These are phyloP conservation scores for Chloris gayana DNA, from an alignment of 176 grass and related monocot genomes.

Conservation along the genomic window DNA sequence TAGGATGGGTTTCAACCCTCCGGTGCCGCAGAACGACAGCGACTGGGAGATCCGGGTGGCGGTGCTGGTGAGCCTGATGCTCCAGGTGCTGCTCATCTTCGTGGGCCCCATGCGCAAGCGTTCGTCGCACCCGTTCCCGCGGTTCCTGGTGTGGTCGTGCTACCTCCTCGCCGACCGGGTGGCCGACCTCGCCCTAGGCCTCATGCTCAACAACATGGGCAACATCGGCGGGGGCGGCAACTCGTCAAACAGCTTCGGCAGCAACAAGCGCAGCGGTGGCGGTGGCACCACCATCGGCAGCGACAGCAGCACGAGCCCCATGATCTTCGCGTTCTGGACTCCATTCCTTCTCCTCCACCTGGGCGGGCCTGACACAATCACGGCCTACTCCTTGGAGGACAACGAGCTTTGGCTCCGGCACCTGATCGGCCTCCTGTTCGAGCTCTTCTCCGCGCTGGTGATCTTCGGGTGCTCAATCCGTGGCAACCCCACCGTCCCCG, in stretches of 20 bases:
- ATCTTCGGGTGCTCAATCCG: conserved; percentile 43
- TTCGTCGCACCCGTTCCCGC: neutral
- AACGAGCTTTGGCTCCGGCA: conserved; percentile 61
- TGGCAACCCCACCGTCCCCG: conserved; percentile 32
- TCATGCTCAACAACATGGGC: conserved; percentile 63
- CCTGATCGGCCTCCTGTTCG: conserved; percentile 56
- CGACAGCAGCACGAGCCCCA: conserved; percentile 19
- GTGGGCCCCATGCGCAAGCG: conserved; percentile 38
- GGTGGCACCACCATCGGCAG: too few relatives aligned
- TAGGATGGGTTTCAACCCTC: conserved; percentile 41
- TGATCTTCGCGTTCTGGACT: conserved; percentile 61
- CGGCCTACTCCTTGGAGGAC: conserved; percentile 59
- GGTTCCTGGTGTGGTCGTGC: conserved; percentile 40
- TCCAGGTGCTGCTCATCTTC: conserved; percentile 50
- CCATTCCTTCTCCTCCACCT: conserved; percentile 82
- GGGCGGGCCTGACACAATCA: conserved; percentile 73
- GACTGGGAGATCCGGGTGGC: conserved; percentile 43
- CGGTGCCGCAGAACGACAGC: conserved; percentile 49
- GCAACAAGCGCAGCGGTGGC: conserved; percentile 31
- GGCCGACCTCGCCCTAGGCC: conserved; percentile 57
- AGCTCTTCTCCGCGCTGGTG: conserved; percentile 45
- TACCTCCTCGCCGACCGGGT: conserved; percentile 65
- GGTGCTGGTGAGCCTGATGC: conserved; percentile 36
- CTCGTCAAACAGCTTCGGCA: neutral
- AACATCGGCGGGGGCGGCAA: conserved; percentile 17